phyloP scores from a whole-genome alignment of 805 yeast species.

The Suhomyces sp. region DNA sequence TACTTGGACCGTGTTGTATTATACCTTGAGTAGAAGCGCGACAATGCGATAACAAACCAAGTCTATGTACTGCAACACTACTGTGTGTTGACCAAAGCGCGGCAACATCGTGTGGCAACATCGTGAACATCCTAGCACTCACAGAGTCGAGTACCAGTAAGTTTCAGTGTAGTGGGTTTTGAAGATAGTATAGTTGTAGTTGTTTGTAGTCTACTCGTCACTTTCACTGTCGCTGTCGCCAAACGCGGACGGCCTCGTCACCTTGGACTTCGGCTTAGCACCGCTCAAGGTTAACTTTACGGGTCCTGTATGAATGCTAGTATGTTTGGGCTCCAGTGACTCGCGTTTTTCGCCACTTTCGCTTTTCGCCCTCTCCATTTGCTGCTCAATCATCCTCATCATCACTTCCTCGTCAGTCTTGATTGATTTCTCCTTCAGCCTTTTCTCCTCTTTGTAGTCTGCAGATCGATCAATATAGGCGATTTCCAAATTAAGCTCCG shows the following conservation, averaged over 20 bases:
- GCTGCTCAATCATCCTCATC: slow-evolving; percentile 45
- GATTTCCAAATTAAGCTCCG: slow-evolving; percentile 36
- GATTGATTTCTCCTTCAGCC: slow-evolving; percentile 34
- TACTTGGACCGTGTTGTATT: no score
- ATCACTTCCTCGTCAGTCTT: slow-evolving; percentile 47
- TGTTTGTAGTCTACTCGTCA: not conserved
- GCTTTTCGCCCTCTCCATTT: slow-evolving; percentile 47
- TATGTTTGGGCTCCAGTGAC: not conserved
- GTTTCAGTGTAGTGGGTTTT: no score
- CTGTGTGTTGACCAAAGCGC: no score
- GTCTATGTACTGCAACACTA: no score
- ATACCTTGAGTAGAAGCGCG: no score
- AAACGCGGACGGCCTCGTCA: slow-evolving; percentile 3
- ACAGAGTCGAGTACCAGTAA: no score
- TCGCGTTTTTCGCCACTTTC: not conserved
- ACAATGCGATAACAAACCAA: no score
- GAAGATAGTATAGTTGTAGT: not conserved
- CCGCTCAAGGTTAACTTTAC: slow-evolving; percentile 15
- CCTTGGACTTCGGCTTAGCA: not conserved
- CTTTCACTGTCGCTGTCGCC: slow-evolving; percentile 7
- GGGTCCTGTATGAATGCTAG: slow-evolving; percentile 15
- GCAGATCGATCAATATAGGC: slow-evolving; percentile 26
- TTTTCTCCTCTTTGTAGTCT: slow-evolving; percentile 21
- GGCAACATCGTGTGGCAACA: no score
- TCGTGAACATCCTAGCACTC: no score